Conservation (phyloP, 768 basidiomycete species). For the Kwoniella heveanensis region DNA sequence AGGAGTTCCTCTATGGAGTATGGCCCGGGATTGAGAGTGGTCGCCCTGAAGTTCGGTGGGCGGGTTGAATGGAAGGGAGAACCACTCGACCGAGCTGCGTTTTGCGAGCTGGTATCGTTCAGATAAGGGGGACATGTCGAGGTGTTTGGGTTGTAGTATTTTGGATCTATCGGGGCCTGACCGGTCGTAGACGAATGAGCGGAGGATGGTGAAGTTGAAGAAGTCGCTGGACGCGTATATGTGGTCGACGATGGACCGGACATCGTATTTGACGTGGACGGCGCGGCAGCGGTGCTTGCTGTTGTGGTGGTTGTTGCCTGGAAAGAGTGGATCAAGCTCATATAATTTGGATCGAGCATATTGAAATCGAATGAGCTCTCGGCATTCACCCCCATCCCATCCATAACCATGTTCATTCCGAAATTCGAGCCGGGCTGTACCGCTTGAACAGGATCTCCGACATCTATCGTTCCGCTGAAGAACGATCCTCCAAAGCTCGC, state of each 20-base stretch:
- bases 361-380: slow-evolving; percentile 43
- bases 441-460: not conserved
- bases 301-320: slow-evolving; percentile 18
- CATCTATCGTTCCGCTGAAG: slow-evolving; percentile 9
- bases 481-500: slow-evolving; percentile 17
- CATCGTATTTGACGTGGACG: not conserved
- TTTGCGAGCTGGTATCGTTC: not conserved
- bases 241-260: not conserved
- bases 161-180: not conserved
- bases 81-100: too few species aligned
- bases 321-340: slow-evolving; percentile 39
- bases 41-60: not conserved
- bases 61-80: too few species aligned
- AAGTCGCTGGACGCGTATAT: not conserved
- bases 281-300: not conserved
- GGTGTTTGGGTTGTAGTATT: not conserved
- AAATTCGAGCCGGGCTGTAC: not conserved
- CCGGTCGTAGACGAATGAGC: not conserved
- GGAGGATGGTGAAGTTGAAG: not conserved
- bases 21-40: not conserved
- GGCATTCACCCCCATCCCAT: not conserved
- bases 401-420: not conserved
- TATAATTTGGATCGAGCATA: slow-evolving; percentile 42
- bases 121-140: not conserved
- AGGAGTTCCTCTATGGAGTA: not conserved